Percentiles rank a stretch among this genome's conserved stretches.
phyloP scores from a whole-genome alignment of 768 basidiomycete genomes.

The Lactifluus volemus region DNA sequence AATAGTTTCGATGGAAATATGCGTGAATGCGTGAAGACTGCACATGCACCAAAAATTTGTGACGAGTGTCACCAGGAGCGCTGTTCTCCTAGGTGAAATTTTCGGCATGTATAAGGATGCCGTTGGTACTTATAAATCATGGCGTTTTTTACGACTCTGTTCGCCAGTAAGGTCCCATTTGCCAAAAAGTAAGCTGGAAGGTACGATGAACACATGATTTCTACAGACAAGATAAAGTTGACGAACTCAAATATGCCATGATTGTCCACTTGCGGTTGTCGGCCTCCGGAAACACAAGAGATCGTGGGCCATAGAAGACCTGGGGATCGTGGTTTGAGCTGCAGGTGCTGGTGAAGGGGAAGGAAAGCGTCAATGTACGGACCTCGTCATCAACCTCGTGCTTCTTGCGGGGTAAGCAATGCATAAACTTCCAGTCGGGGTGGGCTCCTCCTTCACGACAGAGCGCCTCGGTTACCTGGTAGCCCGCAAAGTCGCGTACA shows the following conservation, averaged over 20 bases:
- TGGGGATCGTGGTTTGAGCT: slow-evolving; percentile 23
- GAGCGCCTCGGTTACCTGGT: slow-evolving; percentile 87
- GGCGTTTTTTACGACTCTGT: background rate
- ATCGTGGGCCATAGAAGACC: slow-evolving; percentile 91
- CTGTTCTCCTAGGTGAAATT: no score
- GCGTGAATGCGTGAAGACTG: no score
- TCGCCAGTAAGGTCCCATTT: slow-evolving; percentile 23
- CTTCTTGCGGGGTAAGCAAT: slow-evolving; percentile 88
- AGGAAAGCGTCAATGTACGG: slow-evolving; percentile 4
- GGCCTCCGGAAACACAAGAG: slow-evolving; percentile 86
- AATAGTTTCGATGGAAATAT: no score
- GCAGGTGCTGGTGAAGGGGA: background rate
- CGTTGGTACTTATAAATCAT: background rate
- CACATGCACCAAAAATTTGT: no score
- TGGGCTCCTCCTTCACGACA: slow-evolving; percentile 77
- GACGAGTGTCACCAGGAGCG: no score
- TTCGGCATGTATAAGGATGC: no score
- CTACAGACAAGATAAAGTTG: background rate
- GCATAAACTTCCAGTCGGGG: slow-evolving; percentile 88
- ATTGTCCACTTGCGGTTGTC: slow-evolving; percentile 98
- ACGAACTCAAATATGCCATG: slow-evolving; percentile 81
- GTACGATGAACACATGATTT: slow-evolving; percentile 24
- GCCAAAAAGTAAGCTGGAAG: slow-evolving; percentile 27
- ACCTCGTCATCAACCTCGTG: slow-evolving; percentile 96
- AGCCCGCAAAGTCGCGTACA: slow-evolving; percentile 79